Evolutionary conservation across 306 rosid species (phyloP).

Genomic region (Fragaria nilgerrensis): DNA sequence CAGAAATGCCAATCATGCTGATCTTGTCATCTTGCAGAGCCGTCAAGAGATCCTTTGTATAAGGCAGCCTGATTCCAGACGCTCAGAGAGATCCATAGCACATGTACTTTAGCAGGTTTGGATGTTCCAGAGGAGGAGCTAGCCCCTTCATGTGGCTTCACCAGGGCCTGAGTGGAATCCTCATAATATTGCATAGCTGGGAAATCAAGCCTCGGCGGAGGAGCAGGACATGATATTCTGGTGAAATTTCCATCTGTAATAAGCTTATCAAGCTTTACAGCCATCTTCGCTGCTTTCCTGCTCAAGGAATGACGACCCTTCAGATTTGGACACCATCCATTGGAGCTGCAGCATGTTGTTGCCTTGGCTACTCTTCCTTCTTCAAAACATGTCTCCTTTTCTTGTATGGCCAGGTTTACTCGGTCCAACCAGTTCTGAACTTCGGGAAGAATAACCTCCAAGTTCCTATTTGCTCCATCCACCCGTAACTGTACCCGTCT

Average conservation of each 20-base stretch:
- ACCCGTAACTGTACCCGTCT: too few species aligned
- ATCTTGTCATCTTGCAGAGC: slow-evolving; percentile 5
- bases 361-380: not conserved
- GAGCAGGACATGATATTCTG: not conserved
- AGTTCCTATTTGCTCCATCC: not conserved
- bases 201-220: not conserved
- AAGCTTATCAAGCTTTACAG: too few species aligned
- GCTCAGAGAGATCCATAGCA: not conserved
- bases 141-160: not conserved
- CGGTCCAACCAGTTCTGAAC: not conserved
- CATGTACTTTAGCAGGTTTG: too few species aligned
- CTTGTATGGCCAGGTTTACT: not conserved
- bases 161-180: not conserved
- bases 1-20: slow-evolving; percentile 10
- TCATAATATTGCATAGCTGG: not conserved
- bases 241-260: not conserved
- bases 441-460: not conserved
- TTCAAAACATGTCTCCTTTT: not conserved
- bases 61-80: slow-evolving; percentile 11
- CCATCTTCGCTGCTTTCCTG: not conserved
- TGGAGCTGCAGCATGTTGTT: slow-evolving; percentile 3
- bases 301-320: slow-evolving; percentile 7
- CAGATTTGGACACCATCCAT: slow-evolving; percentile 17
- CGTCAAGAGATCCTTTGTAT: not conserved
- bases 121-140: not conserved